Evolutionary conservation across 1,139 yeast species (phyloP), one percentile per base, ranked within the genome.

Genomic region (Suzukiozyma palmioleophila): DNA sequence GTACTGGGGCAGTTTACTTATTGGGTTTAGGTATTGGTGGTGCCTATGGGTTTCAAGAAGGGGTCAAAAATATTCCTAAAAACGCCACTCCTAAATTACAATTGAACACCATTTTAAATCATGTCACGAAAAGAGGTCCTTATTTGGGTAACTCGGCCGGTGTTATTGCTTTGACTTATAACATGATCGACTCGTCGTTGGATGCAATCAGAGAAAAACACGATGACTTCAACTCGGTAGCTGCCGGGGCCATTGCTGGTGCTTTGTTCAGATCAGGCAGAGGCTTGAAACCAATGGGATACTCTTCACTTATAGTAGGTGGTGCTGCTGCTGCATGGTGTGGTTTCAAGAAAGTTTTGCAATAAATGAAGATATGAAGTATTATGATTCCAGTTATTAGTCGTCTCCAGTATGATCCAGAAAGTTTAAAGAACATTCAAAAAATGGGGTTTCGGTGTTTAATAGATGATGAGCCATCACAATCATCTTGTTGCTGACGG

Each of bases 321-420:
- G 79, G 81, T 47, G 96, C 87, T 44, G 96, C 97, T 37, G 96
- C 87, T 46, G 79, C 79, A 34, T 92, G 98, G 98, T 84, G 95
- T 71, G 90, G 85, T 40, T 56, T 84, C 54, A 92, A 92, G 70
- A 68, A 77, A 49, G 56, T 63, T 41, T 61, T 61, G 45, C 57
- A 60, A 48, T 60, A 49, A 39, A 31, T 27, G 29, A 12, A 28
- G 31, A 28, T n/a, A 28, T 28, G 31, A n/a, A 28, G 9, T n/a
- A 14, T 31, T 18, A 27, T 30, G 34, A 42, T 22, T 24, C 38
- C 12, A 39, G 10, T 28, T 40, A 30, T 28, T 3, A 10, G 14
- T 18, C 22, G 7, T 18, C 22, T 18, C 22, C 22, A 18, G 22
- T 7, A 18, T 18, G 22, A 18, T 18, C 22, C 22, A 18, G 22